A percentile compares a stretch with the other conserved stretches of the same genome.
These are phyloP conservation scores for Phyllosticta capitalensis DNA, from an alignment of 2,329 filamentous ascomycete species.

Conservation along the genomic window DNA sequence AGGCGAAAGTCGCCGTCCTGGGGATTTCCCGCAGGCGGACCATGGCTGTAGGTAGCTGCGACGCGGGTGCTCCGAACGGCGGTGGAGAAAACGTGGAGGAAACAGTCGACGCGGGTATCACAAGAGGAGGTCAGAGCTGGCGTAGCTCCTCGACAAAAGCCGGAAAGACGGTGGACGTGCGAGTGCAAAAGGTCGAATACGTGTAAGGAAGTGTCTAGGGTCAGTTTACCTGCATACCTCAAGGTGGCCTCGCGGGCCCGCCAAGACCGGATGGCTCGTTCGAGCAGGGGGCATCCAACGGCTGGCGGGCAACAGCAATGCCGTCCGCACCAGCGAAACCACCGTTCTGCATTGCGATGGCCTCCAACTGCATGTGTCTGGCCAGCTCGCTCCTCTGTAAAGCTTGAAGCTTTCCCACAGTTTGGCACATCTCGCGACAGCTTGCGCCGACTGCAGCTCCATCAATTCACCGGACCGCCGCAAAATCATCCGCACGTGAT, in stretches of 20 bases:
- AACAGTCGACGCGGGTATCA: slow-evolving; percentile 12
- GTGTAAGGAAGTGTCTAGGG: neutral
- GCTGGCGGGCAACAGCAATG: neutral
- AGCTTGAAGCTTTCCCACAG: neutral
- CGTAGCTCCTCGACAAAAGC: slow-evolving; percentile 14
- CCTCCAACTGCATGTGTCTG: neutral
- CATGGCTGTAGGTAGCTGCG: slow-evolving; percentile 49
- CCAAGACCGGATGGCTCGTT: slow-evolving; percentile 4
- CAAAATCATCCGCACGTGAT: slow-evolving; percentile 11
- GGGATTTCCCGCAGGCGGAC: slow-evolving; percentile 94
- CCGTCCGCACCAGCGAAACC: neutral
- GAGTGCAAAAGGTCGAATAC: neutral
- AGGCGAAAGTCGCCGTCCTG: slow-evolving; percentile 93
- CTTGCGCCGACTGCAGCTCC: neutral
- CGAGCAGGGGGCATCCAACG: neutral
- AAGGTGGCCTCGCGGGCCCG: slow-evolving; percentile 11
- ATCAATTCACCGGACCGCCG: neutral
- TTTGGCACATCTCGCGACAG: neutral
- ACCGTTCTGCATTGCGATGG: neutral
- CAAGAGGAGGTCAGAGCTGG: slow-evolving; percentile 8
- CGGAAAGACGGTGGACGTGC: slow-evolving; percentile 13
- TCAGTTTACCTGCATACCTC: neutral
- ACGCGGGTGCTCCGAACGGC: slow-evolving; percentile 2
- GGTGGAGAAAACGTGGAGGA: neutral
- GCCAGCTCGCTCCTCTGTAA: neutral